Percentiles rank a stretch among this genome's conserved stretches.
These are phyloP conservation scores for Bipolaris gigantea DNA, from an alignment of 2,329 filamentous ascomycete species.

Conservation along the genomic window DNA sequence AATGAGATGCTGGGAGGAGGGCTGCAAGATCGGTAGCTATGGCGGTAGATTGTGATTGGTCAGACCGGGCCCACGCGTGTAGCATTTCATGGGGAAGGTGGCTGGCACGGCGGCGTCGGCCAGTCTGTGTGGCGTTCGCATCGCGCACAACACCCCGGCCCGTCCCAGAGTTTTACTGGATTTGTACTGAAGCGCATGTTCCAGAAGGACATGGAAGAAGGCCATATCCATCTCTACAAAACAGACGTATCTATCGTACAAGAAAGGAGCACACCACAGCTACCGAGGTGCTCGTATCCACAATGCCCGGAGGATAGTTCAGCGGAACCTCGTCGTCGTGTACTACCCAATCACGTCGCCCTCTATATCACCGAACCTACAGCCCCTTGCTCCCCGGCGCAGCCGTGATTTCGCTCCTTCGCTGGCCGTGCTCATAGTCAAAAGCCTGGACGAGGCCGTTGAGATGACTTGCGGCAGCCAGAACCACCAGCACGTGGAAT, in stretches of 20 bases:
- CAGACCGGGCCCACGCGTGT: slow-evolving; percentile 4
- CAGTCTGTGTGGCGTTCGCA: slow-evolving; percentile 12
- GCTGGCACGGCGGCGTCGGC: slow-evolving; percentile 34
- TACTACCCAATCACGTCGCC: background rate
- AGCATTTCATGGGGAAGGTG: slow-evolving; percentile 13
- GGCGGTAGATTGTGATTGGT: slow-evolving; percentile 33
- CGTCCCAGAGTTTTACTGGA: background rate
- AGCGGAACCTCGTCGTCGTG: background rate
- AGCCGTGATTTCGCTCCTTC: slow-evolving; percentile 13
- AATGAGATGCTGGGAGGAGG: slow-evolving; percentile 22
- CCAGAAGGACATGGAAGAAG: background rate
- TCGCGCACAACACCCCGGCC: slow-evolving; percentile 9
- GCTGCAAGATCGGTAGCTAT: slow-evolving; percentile 38
- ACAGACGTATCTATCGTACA: background rate
- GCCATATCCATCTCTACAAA: background rate
- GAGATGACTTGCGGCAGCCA: slow-evolving; percentile 80
- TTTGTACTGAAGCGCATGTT: background rate
- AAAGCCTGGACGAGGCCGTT: slow-evolving; percentile 81
- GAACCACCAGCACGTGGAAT: slow-evolving; percentile 85
- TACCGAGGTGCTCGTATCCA: background rate
- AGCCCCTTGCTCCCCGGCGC: background rate
- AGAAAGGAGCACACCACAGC: too few relatives aligned
- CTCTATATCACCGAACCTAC: background rate
- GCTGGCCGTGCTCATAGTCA: slow-evolving; percentile 72
- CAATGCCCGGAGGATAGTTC: background rate